Base-by-base conservation (phyloP, 164 flowering plant genomes). In the Magnolia officinalis region DNA sequence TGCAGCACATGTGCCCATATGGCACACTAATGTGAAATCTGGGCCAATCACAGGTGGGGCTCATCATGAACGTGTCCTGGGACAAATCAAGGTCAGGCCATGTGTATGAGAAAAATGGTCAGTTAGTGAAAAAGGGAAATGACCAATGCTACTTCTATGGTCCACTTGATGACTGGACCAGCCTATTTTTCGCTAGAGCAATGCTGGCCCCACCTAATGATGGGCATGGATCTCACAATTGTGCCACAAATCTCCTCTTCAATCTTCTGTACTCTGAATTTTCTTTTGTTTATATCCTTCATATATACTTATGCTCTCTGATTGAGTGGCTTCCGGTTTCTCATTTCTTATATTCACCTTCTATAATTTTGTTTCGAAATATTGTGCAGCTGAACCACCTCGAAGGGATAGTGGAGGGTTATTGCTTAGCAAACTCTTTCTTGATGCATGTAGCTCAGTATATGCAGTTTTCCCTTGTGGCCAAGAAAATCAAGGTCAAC, bases 381-480 rank as follows among this genome's bases (percentile, higher is more conserved):
- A 7, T 61, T 76, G 75, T 84, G 69, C 91, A 94, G 99, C 98
- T 76, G 89, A 91, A 80, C 88, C 95, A 82, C 99, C 98, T 76
- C 86, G 95, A 64, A 92, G 86, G 81, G 98, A 96, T 80, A 79
- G 90, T 80, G 95, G 95, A 75, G 91, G 88, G 71, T 84, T 96
- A 79, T 84, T 92, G 51, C 92, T 93, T 21, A 89, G 87, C 87
- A 87, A 92, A 81, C 50, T 51, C 49, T 94, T 94, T 85, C 97
- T 94, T 75, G 90, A 92, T 73, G 87, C 87, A 50, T 93, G 98
- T 81, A 86, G 86, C 78, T 78, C 85, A 71, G 91, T 81, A 8
- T 94, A 94, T 86, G 92, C 96, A 79, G 98, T 91, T 86, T 82
- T 81, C 72, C 97, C 96, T 76, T 86, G 82, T 77, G 93, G 92